Evolutionary conservation across 306 rosid genomes (phyloP).

Genomic region (Casuarina cunninghamiana): DNA sequence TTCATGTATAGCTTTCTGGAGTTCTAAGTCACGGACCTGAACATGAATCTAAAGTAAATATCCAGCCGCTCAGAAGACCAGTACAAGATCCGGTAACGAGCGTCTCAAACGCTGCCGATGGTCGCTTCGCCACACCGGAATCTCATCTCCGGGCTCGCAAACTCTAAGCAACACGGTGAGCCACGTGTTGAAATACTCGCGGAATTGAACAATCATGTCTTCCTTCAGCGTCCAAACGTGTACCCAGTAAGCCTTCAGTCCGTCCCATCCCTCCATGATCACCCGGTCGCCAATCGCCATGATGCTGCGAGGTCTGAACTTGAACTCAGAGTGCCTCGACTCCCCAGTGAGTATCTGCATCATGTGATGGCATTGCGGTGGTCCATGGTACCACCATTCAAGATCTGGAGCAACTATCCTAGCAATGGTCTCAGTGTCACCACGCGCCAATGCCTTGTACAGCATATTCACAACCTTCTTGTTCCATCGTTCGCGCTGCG

Average conservation of each 20-base stretch:
- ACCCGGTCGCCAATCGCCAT: slow-evolving; percentile 19
- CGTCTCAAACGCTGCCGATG: slow-evolving; percentile 15
- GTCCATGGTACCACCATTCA: slow-evolving; percentile 42
- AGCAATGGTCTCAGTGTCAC: slow-evolving; percentile 11
- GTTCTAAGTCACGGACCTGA: neutral
- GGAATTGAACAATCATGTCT: slow-evolving; percentile 22
- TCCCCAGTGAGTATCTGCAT: slow-evolving; percentile 33
- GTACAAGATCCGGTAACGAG: slow-evolving; percentile 33
- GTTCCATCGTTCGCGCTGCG: neutral
- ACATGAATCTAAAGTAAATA: neutral
- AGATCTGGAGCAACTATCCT: slow-evolving; percentile 15
- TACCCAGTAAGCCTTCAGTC: slow-evolving; percentile 29
- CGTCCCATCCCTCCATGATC: slow-evolving; percentile 31
- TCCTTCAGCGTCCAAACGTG: slow-evolving; percentile 36
- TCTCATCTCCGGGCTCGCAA: slow-evolving; percentile 3
- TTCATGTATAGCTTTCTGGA: neutral
- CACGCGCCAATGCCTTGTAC: slow-evolving; percentile 29
- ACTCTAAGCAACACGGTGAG: slow-evolving; percentile 23
- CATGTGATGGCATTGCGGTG: slow-evolving; percentile 33
- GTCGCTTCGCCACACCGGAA: slow-evolving; percentile 27
- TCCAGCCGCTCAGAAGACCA: slow-evolving; percentile 16
- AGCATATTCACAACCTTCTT: slow-evolving; percentile 13
- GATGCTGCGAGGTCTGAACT: slow-evolving; percentile 30
- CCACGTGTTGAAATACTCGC: slow-evolving; percentile 33
- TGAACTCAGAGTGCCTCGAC: slow-evolving; percentile 20